Evolutionary conservation across 768 basidiomycete genomes (phyloP), one percentile per base, ranked within the genome.

Genomic region (Asterophora parasitica): DNA sequence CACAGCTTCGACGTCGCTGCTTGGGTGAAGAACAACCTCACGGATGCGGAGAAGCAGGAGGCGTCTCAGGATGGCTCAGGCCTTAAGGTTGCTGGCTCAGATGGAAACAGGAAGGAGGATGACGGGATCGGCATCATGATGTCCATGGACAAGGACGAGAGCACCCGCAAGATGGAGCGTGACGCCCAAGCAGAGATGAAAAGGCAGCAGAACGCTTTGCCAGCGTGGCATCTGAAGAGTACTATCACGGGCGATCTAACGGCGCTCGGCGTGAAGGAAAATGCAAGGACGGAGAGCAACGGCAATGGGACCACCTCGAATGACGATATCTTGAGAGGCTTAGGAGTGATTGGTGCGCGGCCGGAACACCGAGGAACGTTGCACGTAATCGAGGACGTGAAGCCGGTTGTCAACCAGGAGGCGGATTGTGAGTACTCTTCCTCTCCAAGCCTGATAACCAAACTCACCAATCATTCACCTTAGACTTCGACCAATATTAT

Each of bases 191-290:
- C 88, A 1, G 88, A 88, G 48, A 79, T 84, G 46, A 93, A 93
- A 67, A 70, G 91, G 49, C 80, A 85, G 61, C 93, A 98, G 70
- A 97, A 98, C 61, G 80, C 83, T 0, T 71, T 99, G 37, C 96
- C 96, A 1, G 75, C 87, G 10, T 99, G 96, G 96, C 91, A 96
- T 70, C 77, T 93, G 56, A 88, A 91, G 66, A 94, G 92, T 61
- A 99, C 96, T 2, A 92, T 99, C 51, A 85, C 92, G 3, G 92
- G 93, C 7, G 88, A 94, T 55, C 70, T 92, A 51, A 96, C 95
- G 0, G 86, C 90, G 16, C 73, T 94, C 33, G 92, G 92, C 15
- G 77, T 88, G 48, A 79, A 82, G 57, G 87, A 89, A 62, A 79
- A 64, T 52, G 81, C 78, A n/a, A 70, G 83, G 48, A 66, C 74